Percentiles rank a stretch among this genome's conserved stretches.
Conservation (phyloP, 768 basidiomycete species). For the Tulasnella sp. region DNA sequence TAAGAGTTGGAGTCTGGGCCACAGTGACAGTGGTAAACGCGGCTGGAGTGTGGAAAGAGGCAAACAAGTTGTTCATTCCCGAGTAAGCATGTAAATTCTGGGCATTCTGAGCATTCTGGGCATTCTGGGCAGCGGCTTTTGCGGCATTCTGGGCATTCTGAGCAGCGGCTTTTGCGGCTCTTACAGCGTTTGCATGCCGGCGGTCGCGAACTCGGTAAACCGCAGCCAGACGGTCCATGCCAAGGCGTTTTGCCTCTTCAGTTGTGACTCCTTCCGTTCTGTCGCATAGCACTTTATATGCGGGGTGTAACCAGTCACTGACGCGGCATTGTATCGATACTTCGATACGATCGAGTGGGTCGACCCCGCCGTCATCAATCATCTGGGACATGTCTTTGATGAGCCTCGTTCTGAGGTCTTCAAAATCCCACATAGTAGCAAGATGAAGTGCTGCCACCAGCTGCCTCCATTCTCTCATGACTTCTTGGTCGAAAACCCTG, state of each 20-base stretch:
- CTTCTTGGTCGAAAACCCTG: too few species aligned
- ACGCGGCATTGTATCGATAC: background rate
- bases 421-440: slow-evolving; percentile 28
- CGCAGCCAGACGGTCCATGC: background rate
- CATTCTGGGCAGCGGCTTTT: too few species aligned
- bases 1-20: background rate
- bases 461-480: background rate
- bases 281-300: background rate
- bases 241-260: slow-evolving; percentile 1
- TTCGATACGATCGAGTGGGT: background rate
- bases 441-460: slow-evolving; percentile 18
- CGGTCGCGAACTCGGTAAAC: slow-evolving; percentile 8
- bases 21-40: too few species aligned
- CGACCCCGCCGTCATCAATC: background rate
- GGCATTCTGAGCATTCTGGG: too few species aligned
- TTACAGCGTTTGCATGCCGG: too few species aligned
- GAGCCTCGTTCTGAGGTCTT: background rate
- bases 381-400: background rate
- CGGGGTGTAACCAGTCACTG: background rate
- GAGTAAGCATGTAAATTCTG: too few species aligned
- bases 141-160: too few species aligned
- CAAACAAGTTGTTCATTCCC: too few species aligned
- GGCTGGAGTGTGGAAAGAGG: too few species aligned
- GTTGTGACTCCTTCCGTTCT: background rate
- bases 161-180: too few species aligned